Evolutionary conservation across 2,329 filamentous ascomycete species (phyloP), one percentile per base, ranked within the genome.

Genomic region (Beauveria sp.): DNA sequence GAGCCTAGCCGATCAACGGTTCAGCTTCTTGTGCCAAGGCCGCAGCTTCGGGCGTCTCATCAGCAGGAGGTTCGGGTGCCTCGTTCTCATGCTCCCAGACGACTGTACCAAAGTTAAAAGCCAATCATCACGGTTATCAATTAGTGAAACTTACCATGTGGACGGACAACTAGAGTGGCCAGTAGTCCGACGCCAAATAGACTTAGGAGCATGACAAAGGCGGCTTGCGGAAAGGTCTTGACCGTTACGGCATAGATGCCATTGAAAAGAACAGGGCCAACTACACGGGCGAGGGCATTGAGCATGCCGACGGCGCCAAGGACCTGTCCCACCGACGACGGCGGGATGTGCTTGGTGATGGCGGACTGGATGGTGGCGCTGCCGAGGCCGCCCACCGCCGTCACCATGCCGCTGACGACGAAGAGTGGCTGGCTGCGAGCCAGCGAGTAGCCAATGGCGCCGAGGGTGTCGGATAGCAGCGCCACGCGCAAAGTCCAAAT

Each of bases 271-370:
- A 91, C 82, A 0, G 95, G 95, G 1, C 89, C 87, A 14, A 96
- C 72, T 2, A 98, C 86, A 64, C 92, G 81, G 3, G 90, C 85
- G 42, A 96, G 75, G 1, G 91, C 89, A 74, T 98, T 93, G 62
- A 98, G 75, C 64, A 98, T 79, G 0, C 93, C 95, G 18, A 88
- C 88, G 1, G 92, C 93, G 24, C 95, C 95, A 0, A 99, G 82
- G n/a, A 98, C 78, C 72, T 95, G 87, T 0, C 95, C 95, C 0
- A 95, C 88, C 52, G 84, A 84, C 65, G 95, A 89, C 0, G 86
- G 80, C 0, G 93, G 91, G 0, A 98, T 88, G 72, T 98, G 95
- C 72, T 97, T 98, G 22, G 92, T 97, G 56, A 97, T 78, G 0
- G 89, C 84, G 1, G 90, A 88, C 70, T 96, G 91, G 55, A 96